A percentile compares a stretch with the other conserved stretches of the same genome.
Evolutionary conservation across 139 green algal species (phyloP).

Genomic region (Chlamydomonas sp.): DNA sequence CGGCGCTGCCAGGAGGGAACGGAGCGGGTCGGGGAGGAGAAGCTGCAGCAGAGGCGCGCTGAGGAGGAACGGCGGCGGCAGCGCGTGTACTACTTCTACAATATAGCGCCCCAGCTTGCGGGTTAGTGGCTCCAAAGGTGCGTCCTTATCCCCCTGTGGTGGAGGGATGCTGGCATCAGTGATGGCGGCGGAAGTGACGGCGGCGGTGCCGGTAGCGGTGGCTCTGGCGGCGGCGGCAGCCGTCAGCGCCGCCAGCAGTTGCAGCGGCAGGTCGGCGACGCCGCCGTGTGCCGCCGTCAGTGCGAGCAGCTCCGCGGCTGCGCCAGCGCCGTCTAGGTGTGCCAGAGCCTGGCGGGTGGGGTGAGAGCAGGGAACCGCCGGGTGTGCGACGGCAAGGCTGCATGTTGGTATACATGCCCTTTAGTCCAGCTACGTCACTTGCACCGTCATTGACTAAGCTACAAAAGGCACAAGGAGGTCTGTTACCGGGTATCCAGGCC

Average conservation of each 20-base stretch:
- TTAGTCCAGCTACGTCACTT: no score
- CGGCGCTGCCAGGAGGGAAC: neutral
- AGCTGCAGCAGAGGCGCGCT: constrained; percentile 14
- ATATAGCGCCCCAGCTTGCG: neutral
- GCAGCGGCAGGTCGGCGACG: constrained; percentile 4
- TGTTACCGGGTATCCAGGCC: no score
- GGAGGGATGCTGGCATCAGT: no score
- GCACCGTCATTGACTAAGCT: no score
- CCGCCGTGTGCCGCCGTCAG: constrained; percentile 4
- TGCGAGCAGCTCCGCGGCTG: constrained; percentile 4
- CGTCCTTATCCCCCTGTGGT: neutral
- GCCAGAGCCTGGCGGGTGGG: neutral
- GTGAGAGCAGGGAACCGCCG: neutral
- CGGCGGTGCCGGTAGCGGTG: no score
- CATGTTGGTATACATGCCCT: neutral
- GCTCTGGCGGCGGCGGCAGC: neutral
- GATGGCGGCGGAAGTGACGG: no score
- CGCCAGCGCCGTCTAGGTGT: neutral
- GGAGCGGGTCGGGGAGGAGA: constrained; percentile 6
- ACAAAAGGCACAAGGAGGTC: no score
- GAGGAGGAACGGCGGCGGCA: constrained; percentile 19
- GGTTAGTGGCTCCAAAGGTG: neutral
- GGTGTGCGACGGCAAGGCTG: neutral
- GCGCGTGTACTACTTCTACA: neutral
- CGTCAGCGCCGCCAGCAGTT: constrained; percentile 22